phyloP scores from a whole-genome alignment of 2,329 filamentous ascomycete species.

The Aspergillus niger region DNA sequence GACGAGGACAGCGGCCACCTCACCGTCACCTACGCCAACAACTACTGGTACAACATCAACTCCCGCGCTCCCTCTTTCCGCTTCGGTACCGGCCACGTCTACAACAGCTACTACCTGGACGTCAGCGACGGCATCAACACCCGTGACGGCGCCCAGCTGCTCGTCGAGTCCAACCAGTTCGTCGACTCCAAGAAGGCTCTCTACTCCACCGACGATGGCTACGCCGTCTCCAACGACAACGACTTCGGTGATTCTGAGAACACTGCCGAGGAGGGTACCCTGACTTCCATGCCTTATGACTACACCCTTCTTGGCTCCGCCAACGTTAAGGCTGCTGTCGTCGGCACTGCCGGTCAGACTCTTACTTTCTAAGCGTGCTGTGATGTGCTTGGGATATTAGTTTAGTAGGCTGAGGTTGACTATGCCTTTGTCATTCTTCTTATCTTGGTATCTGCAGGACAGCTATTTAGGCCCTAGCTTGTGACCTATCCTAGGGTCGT shows the following conservation, averaged over 20 bases:
- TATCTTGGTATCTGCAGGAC: neutral
- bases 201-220: constrained; percentile 51
- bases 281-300: constrained; percentile 55
- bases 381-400: neutral
- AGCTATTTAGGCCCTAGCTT: too few relatives aligned
- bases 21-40: constrained; percentile 66
- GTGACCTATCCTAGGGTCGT: too few relatives aligned
- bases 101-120: constrained; percentile 55
- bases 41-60: constrained; percentile 66
- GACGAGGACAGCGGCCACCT: constrained; percentile 63
- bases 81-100: constrained; percentile 67
- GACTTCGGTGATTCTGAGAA: constrained; percentile 52
- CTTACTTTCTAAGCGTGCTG: constrained; percentile 30
- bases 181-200: constrained; percentile 48
- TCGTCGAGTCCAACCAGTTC: constrained; percentile 60
- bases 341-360: constrained; percentile 39
- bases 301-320: constrained; percentile 56
- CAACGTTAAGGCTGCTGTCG: constrained; percentile 50
- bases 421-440: neutral
- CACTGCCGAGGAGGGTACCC: constrained; percentile 53
- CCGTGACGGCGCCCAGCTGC: constrained; percentile 59
- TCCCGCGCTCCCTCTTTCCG: constrained; percentile 64
- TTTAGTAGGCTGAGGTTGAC: neutral
- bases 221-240: constrained; percentile 49
- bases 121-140: constrained; percentile 58